Evolutionary conservation across 345 rosid species (phyloP).

Genomic region (Ailanthus altissimus): DNA sequence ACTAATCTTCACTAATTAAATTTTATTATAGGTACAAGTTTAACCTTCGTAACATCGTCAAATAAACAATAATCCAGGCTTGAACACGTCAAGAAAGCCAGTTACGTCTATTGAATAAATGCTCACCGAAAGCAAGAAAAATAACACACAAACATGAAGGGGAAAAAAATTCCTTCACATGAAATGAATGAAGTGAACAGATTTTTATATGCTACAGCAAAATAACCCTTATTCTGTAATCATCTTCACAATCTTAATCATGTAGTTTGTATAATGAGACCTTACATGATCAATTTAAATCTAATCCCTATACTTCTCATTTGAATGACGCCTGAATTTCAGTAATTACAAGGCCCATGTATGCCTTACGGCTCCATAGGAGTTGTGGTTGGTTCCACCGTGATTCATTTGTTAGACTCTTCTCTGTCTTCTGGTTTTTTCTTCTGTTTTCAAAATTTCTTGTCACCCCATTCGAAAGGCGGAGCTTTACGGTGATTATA

Average conservation of each 20-base stretch:
- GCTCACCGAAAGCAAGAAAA: background rate
- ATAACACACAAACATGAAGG: too few species aligned
- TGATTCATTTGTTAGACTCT: conserved; percentile 31
- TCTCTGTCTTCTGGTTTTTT: conserved; percentile 40
- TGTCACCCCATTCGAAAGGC: conserved; percentile 20
- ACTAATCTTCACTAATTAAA: too few species aligned
- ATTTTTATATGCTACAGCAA: conserved; percentile 26
- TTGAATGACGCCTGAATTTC: conserved; percentile 26
- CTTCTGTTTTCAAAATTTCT: conserved; percentile 40
- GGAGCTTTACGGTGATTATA: conserved; percentile 35
- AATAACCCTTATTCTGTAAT: conserved; percentile 59
- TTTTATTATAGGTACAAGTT: too few species aligned
- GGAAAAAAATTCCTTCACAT: background rate
- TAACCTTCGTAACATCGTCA: too few species aligned
- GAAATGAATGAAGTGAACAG: conserved; percentile 21
- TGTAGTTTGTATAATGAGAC: conserved; percentile 38
- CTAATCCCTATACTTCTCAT: conserved; percentile 32
- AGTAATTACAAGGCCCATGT: conserved; percentile 54
- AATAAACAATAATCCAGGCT: background rate
- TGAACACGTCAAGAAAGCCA: background rate
- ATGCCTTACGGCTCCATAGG: conserved; percentile 63
- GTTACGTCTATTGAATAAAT: background rate
- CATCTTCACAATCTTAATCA: conserved; percentile 61
- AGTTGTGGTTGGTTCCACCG: conserved; percentile 35
- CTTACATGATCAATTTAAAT: conserved; percentile 29